Evolutionary conservation across 192 early-diverging fungal species (phyloP), one percentile per base, ranked within the genome.

Genomic region (Backusella liffmaniae): DNA sequence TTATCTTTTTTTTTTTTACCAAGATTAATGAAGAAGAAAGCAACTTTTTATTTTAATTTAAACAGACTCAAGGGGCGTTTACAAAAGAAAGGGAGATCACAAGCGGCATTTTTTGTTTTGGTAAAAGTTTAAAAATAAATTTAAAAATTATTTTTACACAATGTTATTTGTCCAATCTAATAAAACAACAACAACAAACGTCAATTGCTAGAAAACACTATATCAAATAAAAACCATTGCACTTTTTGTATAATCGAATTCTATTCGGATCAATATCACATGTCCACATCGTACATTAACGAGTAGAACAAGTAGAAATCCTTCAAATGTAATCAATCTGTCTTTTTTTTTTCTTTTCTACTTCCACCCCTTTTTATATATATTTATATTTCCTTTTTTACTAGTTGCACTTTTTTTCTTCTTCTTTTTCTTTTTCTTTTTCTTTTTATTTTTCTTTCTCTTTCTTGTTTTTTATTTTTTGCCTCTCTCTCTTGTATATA

Each of bases 91-190:
- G n/a, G 51, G 51, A 53, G 51, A 53, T 53, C 51, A 23, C 18
- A n/a, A 53, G 51, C 51, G 8, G 6, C n/a, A n/a, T 53, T 53
- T 53, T 53, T 53, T 21, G 16, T 53, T 53, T 53, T 23, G 51
- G 51, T 53, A 53, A 53, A 53, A 53, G 51, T 18, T 53, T 53
- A 53, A 53, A 53, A 53, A 53, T 53, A 53, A 53, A 53, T 53
- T 53, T 53, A 8, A 21, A 23, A 53, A 23, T 21, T 53, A 53
- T 53, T 21, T 21, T 21, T 53, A 21, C n/a, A 53, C 51, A 5
- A 53, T 5, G n/a, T n/a, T 21, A 53, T 21, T 18, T 53, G 49
- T 53, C 5, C n/a, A 21, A 7, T 53, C 5, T 53, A 7, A 0
- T 53, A 39, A 39, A 39, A 37, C 32, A 32, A 37, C 18, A 53